Base-by-base conservation (phyloP, 2,329 filamentous ascomycete species). In the Arthrinium phaeospermum region DNA sequence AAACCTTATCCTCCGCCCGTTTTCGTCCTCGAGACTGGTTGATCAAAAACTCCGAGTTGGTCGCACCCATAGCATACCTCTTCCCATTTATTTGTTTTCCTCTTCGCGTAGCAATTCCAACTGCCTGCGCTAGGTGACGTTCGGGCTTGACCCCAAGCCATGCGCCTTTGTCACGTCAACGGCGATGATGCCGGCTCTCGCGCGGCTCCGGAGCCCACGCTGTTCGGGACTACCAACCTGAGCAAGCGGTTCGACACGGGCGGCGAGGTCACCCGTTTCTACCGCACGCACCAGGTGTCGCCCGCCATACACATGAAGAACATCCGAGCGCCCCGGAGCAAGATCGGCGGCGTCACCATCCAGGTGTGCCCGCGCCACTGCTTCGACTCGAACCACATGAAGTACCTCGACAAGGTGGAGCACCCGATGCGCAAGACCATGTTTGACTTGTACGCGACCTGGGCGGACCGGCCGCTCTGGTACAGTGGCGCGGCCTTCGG, bases 231-330 rank as follows among this genome's bases (percentile, higher is more conserved):
- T n/a, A 3, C n/a, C 67, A 2, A 14, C 22, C 24, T 47, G 27
- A 41, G n/a, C 34, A 19, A 37, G 12, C 57, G 57, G 34, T 22
- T 64, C 34, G 19, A 74, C 37, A 74, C 77, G 5, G 73, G 76
- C 45, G 30, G 73, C 4, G 71, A 75, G 71, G 68, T 79, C 53
- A 2, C 67, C 12, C 69, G 70, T 4, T 57, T 75, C n/a, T 77
- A 68, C 78, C 85, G 85, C 73, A 81, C 87, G 73, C 86, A 87
- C 79, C 78, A 83, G 19, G 84, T 90, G 51, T 51, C 76, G 49
- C 68, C 71, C 10, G 12, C 19, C n/a, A 19, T 75, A 10, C 73
- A 57, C 30, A 71, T 47, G n/a, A 2, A 70, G 47, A 76, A 64
- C n/a, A 30, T 73, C 41, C n/a, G 34, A 19, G 22, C 37, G 10